Base-by-base conservation (phyloP, 306 rosid genomes). In the Sphenostylis stenocarpa region DNA sequence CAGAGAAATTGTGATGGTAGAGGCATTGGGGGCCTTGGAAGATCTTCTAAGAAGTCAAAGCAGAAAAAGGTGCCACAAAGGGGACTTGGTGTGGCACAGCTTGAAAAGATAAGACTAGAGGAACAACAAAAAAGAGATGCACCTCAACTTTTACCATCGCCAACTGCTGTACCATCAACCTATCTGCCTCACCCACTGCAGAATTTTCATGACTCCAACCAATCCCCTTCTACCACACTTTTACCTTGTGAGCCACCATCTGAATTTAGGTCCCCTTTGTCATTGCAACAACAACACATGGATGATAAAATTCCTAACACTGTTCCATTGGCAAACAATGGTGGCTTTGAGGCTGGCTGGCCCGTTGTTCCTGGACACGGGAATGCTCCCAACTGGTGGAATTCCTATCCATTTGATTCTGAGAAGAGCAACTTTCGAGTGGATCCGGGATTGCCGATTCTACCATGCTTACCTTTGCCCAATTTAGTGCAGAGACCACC, bases 21-120 rank as follows among this genome's bases (percentile, higher is more conserved):
- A 20, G 34, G 23, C 13, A 47, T 45, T 33, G 57, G 73, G 20
- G 47, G 4, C 20, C 36, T 39, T 49, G 70, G 78, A 19, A 85
- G 84, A 84, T 85, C 88, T 76, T 75, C 84, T 29, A 91, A 82
- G 39, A 90, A 80, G 79, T 56, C 81, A 14, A 94, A 87, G 75
- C 90, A 84, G 65, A 94, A 78, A 33, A 94, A 84, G 85, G 81
- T 81, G 1, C 96, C 98, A n/a, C 96, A 94, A 34, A 89, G 98
- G 88, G 98, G 98, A 48, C 89, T 91, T 33, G 98, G 98, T 26
- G 97, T 94, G 52, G 96, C 97, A 17, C 93, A 90, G 81, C 96
- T 94, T 70, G 98, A 94, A 75, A 91, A 83, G 71, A 87, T 91
- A 38, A 92, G 90, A 75, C 67, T 87, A 13, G 94, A 89, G 83